Conservation (phyloP, 164 flowering plant species). For the Magnolia changhungtana region DNA sequence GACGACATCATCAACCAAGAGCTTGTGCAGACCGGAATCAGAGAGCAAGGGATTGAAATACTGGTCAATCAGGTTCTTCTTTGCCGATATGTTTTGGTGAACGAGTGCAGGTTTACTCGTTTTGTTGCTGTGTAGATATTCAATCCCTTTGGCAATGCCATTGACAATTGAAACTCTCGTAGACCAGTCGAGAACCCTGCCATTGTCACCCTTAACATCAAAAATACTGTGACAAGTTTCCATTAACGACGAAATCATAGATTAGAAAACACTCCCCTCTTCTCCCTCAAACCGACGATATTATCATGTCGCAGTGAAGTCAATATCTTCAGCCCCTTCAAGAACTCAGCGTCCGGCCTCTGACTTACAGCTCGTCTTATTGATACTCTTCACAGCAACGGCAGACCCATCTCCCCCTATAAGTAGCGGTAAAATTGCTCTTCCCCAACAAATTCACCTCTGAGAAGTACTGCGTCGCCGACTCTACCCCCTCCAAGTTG, state of each 20-base stretch:
- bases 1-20: slow-evolving; percentile 79
- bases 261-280: slow-evolving; percentile 92
- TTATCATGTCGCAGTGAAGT: slow-evolving; percentile 77
- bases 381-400: slow-evolving; percentile 75
- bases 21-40: slow-evolving; percentile 79
- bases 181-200: slow-evolving; percentile 72
- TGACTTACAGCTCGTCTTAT: slow-evolving; percentile 76
- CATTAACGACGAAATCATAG: slow-evolving; percentile 75
- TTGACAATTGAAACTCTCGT: slow-evolving; percentile 66
- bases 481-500: slow-evolving; percentile 83
- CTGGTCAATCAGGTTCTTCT: slow-evolving; percentile 73
- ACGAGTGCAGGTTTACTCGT: slow-evolving; percentile 56
- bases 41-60: slow-evolving; percentile 54
- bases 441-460: slow-evolving; percentile 77
- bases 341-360: slow-evolving; percentile 81
- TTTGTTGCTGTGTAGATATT: slow-evolving; percentile 56
- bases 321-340: slow-evolving; percentile 70
- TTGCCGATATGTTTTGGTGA: slow-evolving; percentile 85
- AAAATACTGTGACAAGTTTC: slow-evolving; percentile 64
- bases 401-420: slow-evolving; percentile 80
- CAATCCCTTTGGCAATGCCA: slow-evolving; percentile 90
- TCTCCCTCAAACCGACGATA: slow-evolving; percentile 66
- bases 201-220: slow-evolving; percentile 50
- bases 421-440: slow-evolving; percentile 64
- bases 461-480: slow-evolving; percentile 85